These are phyloP conservation scores for Fusarium sp. DNA, from an alignment of 2,329 filamentous ascomycete species.

Conservation along the genomic window DNA sequence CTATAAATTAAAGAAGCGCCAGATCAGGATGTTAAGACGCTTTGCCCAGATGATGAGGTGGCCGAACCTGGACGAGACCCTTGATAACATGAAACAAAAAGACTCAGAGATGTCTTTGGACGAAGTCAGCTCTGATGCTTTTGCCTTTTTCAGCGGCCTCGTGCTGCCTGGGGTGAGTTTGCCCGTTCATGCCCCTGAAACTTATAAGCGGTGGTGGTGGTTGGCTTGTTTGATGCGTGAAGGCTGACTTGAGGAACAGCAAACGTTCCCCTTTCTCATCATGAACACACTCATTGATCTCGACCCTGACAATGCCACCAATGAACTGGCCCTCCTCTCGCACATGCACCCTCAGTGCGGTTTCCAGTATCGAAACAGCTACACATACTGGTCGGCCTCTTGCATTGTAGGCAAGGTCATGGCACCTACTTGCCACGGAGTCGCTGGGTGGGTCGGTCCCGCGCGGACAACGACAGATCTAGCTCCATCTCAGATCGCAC, in stretches of 20 bases:
- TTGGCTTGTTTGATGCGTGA: background rate
- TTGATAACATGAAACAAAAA: slow-evolving; percentile 70
- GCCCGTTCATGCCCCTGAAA: background rate
- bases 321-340: slow-evolving; percentile 74
- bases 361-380: slow-evolving; percentile 79
- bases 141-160: slow-evolving; percentile 82
- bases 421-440: slow-evolving; percentile 76
- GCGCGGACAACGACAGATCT: slow-evolving; percentile 76
- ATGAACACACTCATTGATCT: slow-evolving; percentile 84
- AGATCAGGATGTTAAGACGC: slow-evolving; percentile 75
- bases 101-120: slow-evolving; percentile 70
- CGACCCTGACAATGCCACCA: slow-evolving; percentile 75
- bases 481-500: slow-evolving; percentile 75
- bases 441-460: slow-evolving; percentile 81
- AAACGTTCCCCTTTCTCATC: slow-evolving; percentile 77
- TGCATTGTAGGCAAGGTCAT: slow-evolving; percentile 82
- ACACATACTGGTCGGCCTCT: slow-evolving; percentile 80
- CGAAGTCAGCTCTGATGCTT: slow-evolving; percentile 74
- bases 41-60: slow-evolving; percentile 82
- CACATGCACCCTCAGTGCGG: slow-evolving; percentile 77
- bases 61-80: slow-evolving; percentile 76
- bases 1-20: slow-evolving; percentile 73
- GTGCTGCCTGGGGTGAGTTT: slow-evolving; percentile 74
- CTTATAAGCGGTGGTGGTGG: background rate
- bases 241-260: slow-evolving; percentile 48